Evolutionary conservation across 805 yeast genomes (phyloP).

Genomic region (Wickerhamomyces pijperi): DNA sequence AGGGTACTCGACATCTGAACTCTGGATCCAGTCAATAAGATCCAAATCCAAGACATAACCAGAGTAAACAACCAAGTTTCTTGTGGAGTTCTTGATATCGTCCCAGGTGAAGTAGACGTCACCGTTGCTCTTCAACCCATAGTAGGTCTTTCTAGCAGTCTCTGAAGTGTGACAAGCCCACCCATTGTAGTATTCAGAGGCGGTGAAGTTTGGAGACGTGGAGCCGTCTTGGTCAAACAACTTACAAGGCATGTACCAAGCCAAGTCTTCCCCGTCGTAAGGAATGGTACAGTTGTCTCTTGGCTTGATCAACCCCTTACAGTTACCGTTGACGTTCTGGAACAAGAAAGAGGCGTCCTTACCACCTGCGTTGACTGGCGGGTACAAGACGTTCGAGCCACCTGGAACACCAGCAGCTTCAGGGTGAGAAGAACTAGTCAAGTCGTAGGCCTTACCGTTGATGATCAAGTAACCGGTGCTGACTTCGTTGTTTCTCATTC

Average conservation of each 20-base stretch:
- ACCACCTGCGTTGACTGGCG: constrained; percentile 84
- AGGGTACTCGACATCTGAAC: constrained; percentile 64
- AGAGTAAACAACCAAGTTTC: constrained; percentile 79
- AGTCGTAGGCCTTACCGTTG: constrained; percentile 72
- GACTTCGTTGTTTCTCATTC: constrained; percentile 54
- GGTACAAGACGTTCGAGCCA: constrained; percentile 66
- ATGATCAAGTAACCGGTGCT: constrained; percentile 53
- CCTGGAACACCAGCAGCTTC: constrained; percentile 66
- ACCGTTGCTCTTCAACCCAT: constrained; percentile 46
- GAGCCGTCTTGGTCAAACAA: constrained; percentile 62
- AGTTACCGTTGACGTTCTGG: constrained; percentile 87
- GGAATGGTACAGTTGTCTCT: constrained; percentile 65
- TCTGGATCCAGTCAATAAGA: constrained; percentile 64
- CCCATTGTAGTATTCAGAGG: constrained; percentile 54
- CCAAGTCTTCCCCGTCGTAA: constrained; percentile 47
- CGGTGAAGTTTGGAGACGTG: constrained; percentile 48
- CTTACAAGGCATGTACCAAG: constrained; percentile 96
- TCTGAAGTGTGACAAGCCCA: constrained; percentile 85
- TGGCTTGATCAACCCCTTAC: constrained; percentile 69
- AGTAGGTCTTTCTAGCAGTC: constrained; percentile 58
- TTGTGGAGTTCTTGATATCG: constrained; percentile 52
- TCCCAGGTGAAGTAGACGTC: constrained; percentile 89
- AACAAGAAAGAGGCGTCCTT: constrained; percentile 74
- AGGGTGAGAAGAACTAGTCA: constrained; percentile 67
- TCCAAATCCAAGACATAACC: constrained; percentile 82